Percentiles rank a stretch among this genome's conserved stretches.
phyloP scores from a whole-genome alignment of 2,329 filamentous ascomycete species.

The Arthrobotrys sphaeroides region DNA sequence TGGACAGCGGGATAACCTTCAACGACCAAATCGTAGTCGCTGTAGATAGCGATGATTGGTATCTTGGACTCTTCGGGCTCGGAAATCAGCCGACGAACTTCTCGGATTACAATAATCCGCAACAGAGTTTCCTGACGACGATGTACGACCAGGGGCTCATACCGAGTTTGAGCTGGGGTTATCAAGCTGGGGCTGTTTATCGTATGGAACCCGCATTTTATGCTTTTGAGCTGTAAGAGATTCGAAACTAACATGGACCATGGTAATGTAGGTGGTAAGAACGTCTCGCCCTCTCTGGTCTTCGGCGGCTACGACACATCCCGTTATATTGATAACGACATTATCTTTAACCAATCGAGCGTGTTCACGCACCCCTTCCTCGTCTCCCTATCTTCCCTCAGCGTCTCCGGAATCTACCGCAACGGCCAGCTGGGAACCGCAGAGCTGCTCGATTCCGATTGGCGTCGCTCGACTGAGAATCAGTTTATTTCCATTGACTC shows the following conservation, averaged over 20 bases:
- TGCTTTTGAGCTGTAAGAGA: neutral
- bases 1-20: slow-evolving; percentile 21
- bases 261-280: slow-evolving; percentile 26
- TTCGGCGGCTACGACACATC: slow-evolving; percentile 49
- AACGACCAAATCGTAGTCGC: slow-evolving; percentile 39
- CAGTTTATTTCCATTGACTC: slow-evolving; percentile 41
- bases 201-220: slow-evolving; percentile 3
- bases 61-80: slow-evolving; percentile 36
- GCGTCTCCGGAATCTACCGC: slow-evolving; percentile 34
- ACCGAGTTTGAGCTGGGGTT: slow-evolving; percentile 50
- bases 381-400: slow-evolving; percentile 35
- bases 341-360: slow-evolving; percentile 36
- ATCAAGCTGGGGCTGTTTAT: slow-evolving; percentile 38
- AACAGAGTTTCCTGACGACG: slow-evolving; percentile 41
- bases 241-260: neutral
- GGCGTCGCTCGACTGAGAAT: neutral
- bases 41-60: slow-evolving; percentile 28
- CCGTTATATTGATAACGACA: slow-evolving; percentile 30
- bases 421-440: slow-evolving; percentile 25
- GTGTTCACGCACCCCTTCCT: slow-evolving; percentile 28
- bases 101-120: slow-evolving; percentile 46
- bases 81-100: slow-evolving; percentile 50
- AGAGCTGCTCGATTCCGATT: slow-evolving; percentile 30
- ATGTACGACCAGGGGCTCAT: slow-evolving; percentile 34
- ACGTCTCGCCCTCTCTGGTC: neutral